phyloP scores from a whole-genome alignment of 495 filamentous ascomycete genomes.

The Hypoxylon fuscum region DNA sequence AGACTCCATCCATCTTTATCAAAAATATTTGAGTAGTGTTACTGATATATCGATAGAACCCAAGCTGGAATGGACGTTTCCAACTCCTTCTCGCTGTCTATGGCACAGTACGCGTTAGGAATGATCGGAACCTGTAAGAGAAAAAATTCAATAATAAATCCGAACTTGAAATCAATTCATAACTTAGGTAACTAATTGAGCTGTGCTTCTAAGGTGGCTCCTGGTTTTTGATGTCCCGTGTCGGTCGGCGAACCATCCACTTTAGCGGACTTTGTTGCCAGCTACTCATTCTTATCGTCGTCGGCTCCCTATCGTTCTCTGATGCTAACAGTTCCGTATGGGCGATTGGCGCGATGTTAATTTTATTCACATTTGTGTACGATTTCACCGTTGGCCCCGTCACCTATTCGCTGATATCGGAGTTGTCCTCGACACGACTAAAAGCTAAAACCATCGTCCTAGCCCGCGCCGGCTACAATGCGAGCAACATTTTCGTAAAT shows the following conservation, averaged over 20 bases:
- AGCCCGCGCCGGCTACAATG: conserved; percentile 62
- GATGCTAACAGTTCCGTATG: conserved; percentile 37
- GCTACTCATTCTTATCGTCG: conserved; percentile 48
- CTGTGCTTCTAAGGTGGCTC: too few relatives aligned
- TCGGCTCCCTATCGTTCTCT: conserved; percentile 48
- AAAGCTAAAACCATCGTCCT: conserved; percentile 65
- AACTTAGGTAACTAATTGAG: too few relatives aligned
- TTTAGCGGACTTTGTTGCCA: conserved; percentile 52
- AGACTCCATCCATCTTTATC: background rate
- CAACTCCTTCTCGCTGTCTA: conserved; percentile 61
- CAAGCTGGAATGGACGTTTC: conserved; percentile 67
- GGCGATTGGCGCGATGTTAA: conserved; percentile 58
- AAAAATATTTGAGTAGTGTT: background rate
- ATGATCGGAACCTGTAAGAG: conserved; percentile 63
- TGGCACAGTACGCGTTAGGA: conserved; percentile 55
- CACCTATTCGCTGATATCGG: conserved; percentile 64
- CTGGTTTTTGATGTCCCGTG: conserved; percentile 59
- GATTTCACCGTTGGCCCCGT: conserved; percentile 65
- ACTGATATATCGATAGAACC: conserved; percentile 40
- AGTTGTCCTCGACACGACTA: conserved; percentile 62
- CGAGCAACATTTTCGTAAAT: conserved; percentile 53
- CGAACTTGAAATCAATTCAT: too few relatives aligned
- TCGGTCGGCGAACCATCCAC: conserved; percentile 62
- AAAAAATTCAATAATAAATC: too few relatives aligned
- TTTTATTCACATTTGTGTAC: conserved; percentile 63